Percentiles rank a stretch among this genome's conserved stretches.
These are phyloP conservation scores for Cymbopogon flexuosus DNA, from an alignment of 202 grass and related monocot genomes.

Conservation along the genomic window DNA sequence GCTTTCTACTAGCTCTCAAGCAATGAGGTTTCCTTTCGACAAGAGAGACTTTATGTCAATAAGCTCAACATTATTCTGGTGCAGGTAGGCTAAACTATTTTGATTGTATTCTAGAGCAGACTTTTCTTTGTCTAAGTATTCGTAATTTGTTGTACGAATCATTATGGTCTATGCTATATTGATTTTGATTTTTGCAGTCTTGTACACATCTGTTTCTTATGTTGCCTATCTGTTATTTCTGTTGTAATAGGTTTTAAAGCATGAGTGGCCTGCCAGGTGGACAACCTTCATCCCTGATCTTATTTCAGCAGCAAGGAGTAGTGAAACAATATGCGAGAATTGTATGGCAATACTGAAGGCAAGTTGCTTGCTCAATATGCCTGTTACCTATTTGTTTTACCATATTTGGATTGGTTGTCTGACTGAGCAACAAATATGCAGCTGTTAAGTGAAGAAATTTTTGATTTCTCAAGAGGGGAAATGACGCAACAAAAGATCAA, in stretches of 20 bases:
- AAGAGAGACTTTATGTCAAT: constrained; percentile 93
- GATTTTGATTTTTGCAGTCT: neutral
- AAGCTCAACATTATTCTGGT: constrained; percentile 95
- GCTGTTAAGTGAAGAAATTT: constrained; percentile 97
- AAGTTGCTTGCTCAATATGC: constrained; percentile 23
- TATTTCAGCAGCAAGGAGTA: constrained; percentile 76
- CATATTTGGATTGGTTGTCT: constrained; percentile 8
- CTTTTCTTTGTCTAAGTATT: neutral
- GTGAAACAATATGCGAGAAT: constrained; percentile 89
- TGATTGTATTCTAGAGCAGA: neutral
- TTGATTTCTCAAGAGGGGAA: constrained; percentile 97
- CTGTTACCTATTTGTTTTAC: constrained; percentile 10
- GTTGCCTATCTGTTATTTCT: neutral
- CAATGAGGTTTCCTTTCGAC: constrained; percentile 75
- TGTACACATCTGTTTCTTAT: neutral
- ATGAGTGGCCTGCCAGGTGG: constrained; percentile 94
- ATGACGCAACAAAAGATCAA: constrained; percentile 97
- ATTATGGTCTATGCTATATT: neutral
- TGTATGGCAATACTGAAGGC: constrained; percentile 98
- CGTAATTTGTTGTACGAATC: neutral
- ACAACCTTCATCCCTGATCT: constrained; percentile 87
- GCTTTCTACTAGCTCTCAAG: constrained; percentile 55
- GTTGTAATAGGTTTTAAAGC: constrained; percentile 68
- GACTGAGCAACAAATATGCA: constrained; percentile 34
- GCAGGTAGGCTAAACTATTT: constrained; percentile 50